These are phyloP conservation scores for Leccinum subgranulosum DNA, from an alignment of 768 basidiomycete species.

Conservation along the genomic window DNA sequence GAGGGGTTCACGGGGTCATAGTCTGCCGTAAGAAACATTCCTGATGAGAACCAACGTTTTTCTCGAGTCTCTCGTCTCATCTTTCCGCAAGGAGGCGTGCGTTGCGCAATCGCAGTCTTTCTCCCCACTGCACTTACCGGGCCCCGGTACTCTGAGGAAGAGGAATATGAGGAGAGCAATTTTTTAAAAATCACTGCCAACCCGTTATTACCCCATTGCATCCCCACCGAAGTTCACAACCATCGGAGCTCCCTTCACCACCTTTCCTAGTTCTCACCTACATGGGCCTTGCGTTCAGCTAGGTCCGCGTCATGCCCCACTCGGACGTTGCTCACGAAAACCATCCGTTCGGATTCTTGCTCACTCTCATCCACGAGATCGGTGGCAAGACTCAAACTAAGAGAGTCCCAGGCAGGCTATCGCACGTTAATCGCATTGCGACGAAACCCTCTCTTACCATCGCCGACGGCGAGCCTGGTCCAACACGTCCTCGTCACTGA, in stretches of 20 bases:
- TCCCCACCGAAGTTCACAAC: constrained; percentile 20
- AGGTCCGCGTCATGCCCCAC: constrained; percentile 23
- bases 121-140: no score
- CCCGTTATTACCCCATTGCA: constrained; percentile 8
- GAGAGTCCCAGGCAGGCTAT: constrained; percentile 30
- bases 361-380: constrained; percentile 25
- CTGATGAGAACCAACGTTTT: no score
- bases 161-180: no score
- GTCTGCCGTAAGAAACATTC: no score
- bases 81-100: no score
- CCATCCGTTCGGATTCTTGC: constrained; percentile 32
- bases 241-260: constrained; percentile 33
- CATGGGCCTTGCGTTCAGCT: constrained; percentile 28
- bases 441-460: constrained; percentile 27
- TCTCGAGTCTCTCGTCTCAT: no score
- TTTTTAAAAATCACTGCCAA: no score
- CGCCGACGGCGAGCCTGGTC: not conserved
- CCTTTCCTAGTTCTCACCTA: constrained; percentile 28
- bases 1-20: no score
- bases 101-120: no score
- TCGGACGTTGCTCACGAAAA: constrained; percentile 26
- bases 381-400: constrained; percentile 22
- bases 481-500: no score
- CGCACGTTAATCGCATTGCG: constrained; percentile 7
- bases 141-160: no score